These are phyloP conservation scores for Singerocomus rubriflavus DNA, from an alignment of 1,284 basidiomycete species.

Conservation along the genomic window DNA sequence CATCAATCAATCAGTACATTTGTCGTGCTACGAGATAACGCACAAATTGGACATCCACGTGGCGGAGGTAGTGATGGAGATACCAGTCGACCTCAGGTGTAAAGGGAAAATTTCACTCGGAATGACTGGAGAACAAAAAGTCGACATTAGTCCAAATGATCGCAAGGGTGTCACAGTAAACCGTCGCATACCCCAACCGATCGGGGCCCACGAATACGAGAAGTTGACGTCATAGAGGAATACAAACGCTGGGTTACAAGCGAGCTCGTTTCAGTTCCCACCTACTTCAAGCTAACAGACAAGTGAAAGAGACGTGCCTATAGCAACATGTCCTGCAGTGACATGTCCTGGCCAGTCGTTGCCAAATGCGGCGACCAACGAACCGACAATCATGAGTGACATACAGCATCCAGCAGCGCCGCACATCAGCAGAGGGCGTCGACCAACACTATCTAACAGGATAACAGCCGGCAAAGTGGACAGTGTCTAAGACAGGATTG, in stretches of 20 bases:
- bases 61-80: conserved; percentile 33
- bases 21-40: not conserved
- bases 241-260: conserved; percentile 26
- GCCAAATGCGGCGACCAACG: conserved; percentile 30
- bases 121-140: conserved; percentile 18
- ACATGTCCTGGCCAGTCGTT: conserved; percentile 27
- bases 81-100: conserved; percentile 32
- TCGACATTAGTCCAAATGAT: not conserved
- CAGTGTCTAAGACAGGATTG: conserved; percentile 17
- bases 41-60: conserved; percentile 32
- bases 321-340: conserved; percentile 29
- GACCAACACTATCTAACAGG: conserved; percentile 31
- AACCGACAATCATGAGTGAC: conserved; percentile 30
- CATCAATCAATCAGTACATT: conserved; percentile 1
- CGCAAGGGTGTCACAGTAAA: not conserved
- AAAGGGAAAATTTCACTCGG: conserved; percentile 35
- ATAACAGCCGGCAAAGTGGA: conserved; percentile 31
- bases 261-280: not conserved
- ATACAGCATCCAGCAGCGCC: conserved; percentile 31
- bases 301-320: conserved; percentile 16
- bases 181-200: conserved; percentile 30
- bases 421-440: conserved; percentile 33
- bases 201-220: conserved; percentile 37
- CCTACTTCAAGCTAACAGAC: not conserved
- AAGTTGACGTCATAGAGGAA: conserved; percentile 35